phyloP scores from a whole-genome alignment of 1,139 yeast genomes.

The Pichia sp. region DNA sequence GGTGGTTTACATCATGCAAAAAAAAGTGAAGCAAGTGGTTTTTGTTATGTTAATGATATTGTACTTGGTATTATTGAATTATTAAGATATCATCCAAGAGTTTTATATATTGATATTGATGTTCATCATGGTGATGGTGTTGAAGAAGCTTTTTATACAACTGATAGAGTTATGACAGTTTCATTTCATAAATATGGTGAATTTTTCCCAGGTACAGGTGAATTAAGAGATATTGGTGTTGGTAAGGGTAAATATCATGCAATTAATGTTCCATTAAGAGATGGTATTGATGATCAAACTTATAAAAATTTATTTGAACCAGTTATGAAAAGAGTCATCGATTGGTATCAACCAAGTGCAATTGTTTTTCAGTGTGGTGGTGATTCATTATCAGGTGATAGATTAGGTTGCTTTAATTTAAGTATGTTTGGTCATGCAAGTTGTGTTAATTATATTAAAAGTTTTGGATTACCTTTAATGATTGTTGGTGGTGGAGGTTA shows the following conservation, averaged over 20 bases:
- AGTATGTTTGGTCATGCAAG: constrained; percentile 92
- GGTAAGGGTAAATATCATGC: constrained; percentile 84
- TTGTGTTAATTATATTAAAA: constrained; percentile 79
- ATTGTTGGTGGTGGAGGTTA: constrained; percentile 98
- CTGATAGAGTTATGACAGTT: constrained; percentile 92
- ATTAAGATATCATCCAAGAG: constrained; percentile 82
- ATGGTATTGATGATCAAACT: constrained; percentile 93
- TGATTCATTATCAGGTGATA: constrained; percentile 88
- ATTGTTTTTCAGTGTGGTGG: constrained; percentile 97
- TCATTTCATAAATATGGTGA: constrained; percentile 95
- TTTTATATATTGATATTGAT: constrained; percentile 89
- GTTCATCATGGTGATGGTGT: constrained; percentile 98
- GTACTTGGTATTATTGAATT: constrained; percentile 81
- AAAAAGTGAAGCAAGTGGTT: constrained; percentile 89
- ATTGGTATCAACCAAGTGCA: constrained; percentile 74
- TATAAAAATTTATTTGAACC: constrained; percentile 89
- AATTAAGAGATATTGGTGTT: constrained; percentile 77
- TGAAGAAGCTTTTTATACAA: constrained; percentile 92
- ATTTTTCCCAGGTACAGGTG: constrained; percentile 96
- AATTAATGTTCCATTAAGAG: constrained; percentile 87
- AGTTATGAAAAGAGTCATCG: constrained; percentile 56
- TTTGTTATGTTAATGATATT: constrained; percentile 92
- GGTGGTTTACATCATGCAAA: constrained; percentile 98
- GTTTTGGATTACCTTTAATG: constrained; percentile 82
- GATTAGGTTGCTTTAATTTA: constrained; percentile 87